phyloP scores from a whole-genome alignment of 495 filamentous ascomycete genomes.

The Entonaema liquescens region DNA sequence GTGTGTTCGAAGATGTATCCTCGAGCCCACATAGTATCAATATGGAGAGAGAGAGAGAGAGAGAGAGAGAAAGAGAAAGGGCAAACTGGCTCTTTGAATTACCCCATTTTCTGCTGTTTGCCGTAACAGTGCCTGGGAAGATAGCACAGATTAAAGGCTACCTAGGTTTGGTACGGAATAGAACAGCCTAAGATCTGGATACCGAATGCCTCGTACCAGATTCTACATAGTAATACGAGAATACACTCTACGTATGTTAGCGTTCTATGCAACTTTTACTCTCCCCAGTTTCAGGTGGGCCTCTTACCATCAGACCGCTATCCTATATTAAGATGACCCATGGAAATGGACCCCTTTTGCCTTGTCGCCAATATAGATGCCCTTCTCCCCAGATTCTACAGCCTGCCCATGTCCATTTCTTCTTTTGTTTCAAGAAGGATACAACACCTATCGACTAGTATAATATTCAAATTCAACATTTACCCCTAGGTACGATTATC shows the following conservation, averaged over 20 bases:
- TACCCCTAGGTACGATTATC: background rate
- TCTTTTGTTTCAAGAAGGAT: background rate
- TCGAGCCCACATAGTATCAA: too few relatives aligned
- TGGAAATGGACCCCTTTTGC: background rate
- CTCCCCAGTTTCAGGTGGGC: slow-evolving; percentile 4
- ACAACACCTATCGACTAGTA: background rate
- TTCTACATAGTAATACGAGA: background rate
- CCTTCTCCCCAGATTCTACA: background rate
- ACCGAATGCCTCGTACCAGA: background rate
- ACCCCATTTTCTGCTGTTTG: background rate
- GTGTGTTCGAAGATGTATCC: background rate
- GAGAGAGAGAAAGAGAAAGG: background rate
- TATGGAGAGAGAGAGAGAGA: background rate
- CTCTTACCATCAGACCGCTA: background rate
- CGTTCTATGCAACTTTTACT: background rate
- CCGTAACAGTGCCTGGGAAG: slow-evolving; percentile 12
- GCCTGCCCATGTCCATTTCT: background rate
- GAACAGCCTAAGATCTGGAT: background rate
- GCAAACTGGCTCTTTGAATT: background rate
- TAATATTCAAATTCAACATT: background rate
- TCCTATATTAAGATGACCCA: background rate
- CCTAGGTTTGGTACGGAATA: background rate
- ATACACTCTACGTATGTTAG: background rate
- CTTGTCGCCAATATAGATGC: background rate
- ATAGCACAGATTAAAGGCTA: background rate